phyloP scores from a whole-genome alignment of 106 monocot species.

The Narthecium ossifragum region DNA sequence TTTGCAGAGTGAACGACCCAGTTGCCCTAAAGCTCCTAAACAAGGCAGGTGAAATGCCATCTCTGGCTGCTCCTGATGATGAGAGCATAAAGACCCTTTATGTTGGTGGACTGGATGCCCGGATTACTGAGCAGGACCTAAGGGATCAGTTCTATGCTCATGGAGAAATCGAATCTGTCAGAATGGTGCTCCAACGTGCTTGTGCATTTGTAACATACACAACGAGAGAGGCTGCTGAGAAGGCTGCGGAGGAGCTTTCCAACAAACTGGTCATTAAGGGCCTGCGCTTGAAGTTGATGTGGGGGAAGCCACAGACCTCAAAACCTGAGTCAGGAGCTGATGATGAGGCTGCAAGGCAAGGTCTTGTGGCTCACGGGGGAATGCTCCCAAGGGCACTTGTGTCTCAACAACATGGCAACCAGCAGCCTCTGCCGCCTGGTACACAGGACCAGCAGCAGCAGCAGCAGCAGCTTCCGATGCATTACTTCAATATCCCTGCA shows the following conservation, averaged over 20 bases:
- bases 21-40: slow-evolving; percentile 86
- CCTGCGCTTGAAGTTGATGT: slow-evolving; percentile 84
- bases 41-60: slow-evolving; percentile 40
- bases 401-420: slow-evolving; percentile 54
- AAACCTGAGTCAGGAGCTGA: slow-evolving; percentile 39
- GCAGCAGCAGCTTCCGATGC: slow-evolving; percentile 24
- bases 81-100: slow-evolving; percentile 93
- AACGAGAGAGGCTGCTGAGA: slow-evolving; percentile 82
- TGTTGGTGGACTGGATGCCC: slow-evolving; percentile 82
- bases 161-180: slow-evolving; percentile 88
- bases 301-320: slow-evolving; percentile 85
- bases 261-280: slow-evolving; percentile 96
- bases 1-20: slow-evolving; percentile 87
- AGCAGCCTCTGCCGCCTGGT: slow-evolving; percentile 61
- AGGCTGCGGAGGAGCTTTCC: slow-evolving; percentile 87
- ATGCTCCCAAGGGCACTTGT: slow-evolving; percentile 77
- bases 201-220: slow-evolving; percentile 97
- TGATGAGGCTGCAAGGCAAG: slow-evolving; percentile 44
- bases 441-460: slow-evolving; percentile 16
- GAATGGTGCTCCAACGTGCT: slow-evolving; percentile 85
- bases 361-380: slow-evolving; percentile 50
- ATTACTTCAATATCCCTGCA: slow-evolving; percentile 77
- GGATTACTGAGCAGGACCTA: slow-evolving; percentile 88
- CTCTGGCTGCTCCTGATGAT: slow-evolving; percentile 83
- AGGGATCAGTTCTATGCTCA: slow-evolving; percentile 88